Evolutionary conservation across 2,329 filamentous ascomycete genomes (phyloP), one percentile per base, ranked within the genome.

Genomic region (Xylaria sp.): DNA sequence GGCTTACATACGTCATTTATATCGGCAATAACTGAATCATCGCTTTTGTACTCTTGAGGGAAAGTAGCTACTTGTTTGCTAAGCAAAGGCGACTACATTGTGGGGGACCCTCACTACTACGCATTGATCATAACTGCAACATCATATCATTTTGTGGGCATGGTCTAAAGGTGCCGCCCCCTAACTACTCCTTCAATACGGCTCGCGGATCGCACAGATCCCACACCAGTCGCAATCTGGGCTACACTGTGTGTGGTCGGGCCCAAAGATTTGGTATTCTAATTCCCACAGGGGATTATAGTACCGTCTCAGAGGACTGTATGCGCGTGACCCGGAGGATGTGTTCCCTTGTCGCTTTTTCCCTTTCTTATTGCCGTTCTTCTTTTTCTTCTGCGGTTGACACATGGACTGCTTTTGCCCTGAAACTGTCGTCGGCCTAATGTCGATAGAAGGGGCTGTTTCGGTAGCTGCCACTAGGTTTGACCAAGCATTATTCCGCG

Each of bases 191-290:
- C 47, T 16, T 50, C 10, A 60, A 9, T 37, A 60, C 5, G 27
- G 58, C 18, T 60, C 58, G 3, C 42, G 44, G 37, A 23, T 23
- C 4, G 44, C 58, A 25, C 58, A 60, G 5, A 37, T 50, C 9
- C 58, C 58, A 25, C 58, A 60, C 44, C 44, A 60, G 16, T 60
- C 44, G 16, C 58, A 60, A n/a, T 60, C 58, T 18, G 27, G 9
- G 12, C 27, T 60, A 37, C 58, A 60, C 29, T 50, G 44, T 18
- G 44, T 50, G 35, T 60, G 58, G 37, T 60, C 58, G 1, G 44
- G 58, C 4, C 44, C 58, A 9, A 5, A 13, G 1, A 50, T 35
- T 29, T 60, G 23, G 12, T 59, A 59, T 47, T 59, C 37, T 23
- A 59, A 23, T 32, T 59, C 44, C 44, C 58, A 50, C 2, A 25